Base-by-base conservation (phyloP, 208 protist species). In the Trypanosoma vivax region DNA sequence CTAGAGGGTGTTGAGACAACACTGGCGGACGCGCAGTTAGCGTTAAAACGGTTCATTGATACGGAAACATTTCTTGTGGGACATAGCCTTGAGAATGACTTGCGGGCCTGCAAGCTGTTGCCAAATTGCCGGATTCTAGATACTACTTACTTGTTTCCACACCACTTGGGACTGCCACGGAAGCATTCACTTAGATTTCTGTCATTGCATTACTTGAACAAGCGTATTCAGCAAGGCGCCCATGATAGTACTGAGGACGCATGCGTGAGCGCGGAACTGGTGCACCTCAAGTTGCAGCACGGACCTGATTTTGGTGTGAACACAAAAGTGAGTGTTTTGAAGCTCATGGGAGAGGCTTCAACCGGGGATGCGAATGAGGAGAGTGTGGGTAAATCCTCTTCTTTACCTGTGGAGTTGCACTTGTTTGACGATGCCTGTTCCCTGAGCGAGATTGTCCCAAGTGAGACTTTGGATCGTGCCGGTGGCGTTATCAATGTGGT, bases 11-110 rank as follows among this genome's bases (percentile, higher is more conserved):
- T 95, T 6, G 68, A 63, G 10, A 85, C 70, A 5, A 88, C 70
- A 4, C 62, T 96, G 13, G 39, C 56, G 24, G 78, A 95, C 31
- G 93, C 79, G 19, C 92, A 94, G 43, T 33, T 21, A 3, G 57
- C 70, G n/a, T 55, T 96, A 27, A 58, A 70, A 39, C 34, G 27
- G 25, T 47, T 79, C 16, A 71, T 96, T 41, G 62, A 73, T 47
- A 62, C 68, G 0, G 60, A 90, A 3, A 94, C 89, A 1, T 94
- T 96, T 55, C 51, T 97, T 7, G 66, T 97, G 0, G 94, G 94
- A 0, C 94, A 97, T 66, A 90, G 76, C 53, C 62, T 97, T 0
- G 88, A 97, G 50, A 97, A 97, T 61, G 94, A 97, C 73, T 87
- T 97, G 50, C 88, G 81, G 48, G 85, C 83, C 18, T 84, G 92